Base-by-base conservation (phyloP, 139 green algal genomes). In the Coccomyxa sp. region DNA sequence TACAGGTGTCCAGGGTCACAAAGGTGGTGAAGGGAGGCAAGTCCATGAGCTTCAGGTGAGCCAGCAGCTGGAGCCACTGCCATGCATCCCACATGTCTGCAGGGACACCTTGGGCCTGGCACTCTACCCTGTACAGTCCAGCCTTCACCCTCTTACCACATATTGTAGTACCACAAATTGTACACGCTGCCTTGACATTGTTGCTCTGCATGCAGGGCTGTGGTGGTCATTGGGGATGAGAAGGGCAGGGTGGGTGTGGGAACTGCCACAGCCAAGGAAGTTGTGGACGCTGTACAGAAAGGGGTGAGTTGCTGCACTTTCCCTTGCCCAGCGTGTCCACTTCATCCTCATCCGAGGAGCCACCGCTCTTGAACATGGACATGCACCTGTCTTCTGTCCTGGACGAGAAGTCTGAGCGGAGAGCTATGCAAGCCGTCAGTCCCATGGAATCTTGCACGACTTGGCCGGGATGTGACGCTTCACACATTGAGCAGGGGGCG, bases 21-120 rank as follows among this genome's bases (percentile, higher is more conserved):
- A 99, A 98, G 91, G 94, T 98, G 69, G 86, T 94, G 8, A 97
- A 97, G 82, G 92, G 92, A 44, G 95, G 95, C 82, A 98, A 98
- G 86, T 87, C 97, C 80, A 90, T 98, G 81, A 85, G 86, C 78
- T 99, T 99, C 93, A 76, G 86, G 64, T 81, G 44, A n/a, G n/a
- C n/a, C 73, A 22, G 12, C 10, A 18, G 68, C 68, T 73, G 29
- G 8, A 41, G 2, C 27, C 24, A 39, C 39, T 69, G 0, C 14
- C 5, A 64, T 64, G 6, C 7, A 37, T 22, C 36, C 12, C 4
- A 54, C 44, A 36, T 73, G n/a, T 24, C n/a, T 29, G 35, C 1
- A 73, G 37, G 70, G 0, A 31, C 9, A 36, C 36, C n/a, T 55
- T 24, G n/a, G 2, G 58, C 55, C 55, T 27, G 37, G 27, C 54